Evolutionary conservation across 495 filamentous ascomycete genomes (phyloP), one percentile per base, ranked within the genome.

Genomic region (Aspergillus homomorphus): DNA sequence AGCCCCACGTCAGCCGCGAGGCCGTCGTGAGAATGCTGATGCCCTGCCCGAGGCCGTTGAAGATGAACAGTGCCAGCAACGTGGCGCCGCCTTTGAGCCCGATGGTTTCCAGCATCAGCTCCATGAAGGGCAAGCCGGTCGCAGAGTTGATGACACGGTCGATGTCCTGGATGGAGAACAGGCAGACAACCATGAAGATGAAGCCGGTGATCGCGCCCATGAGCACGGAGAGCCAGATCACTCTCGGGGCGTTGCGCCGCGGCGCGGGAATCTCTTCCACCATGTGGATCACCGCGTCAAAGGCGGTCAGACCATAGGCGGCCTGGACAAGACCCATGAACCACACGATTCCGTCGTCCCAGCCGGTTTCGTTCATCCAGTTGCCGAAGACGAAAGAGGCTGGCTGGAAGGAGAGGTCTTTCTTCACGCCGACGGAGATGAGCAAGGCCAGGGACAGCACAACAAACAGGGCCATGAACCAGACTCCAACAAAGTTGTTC

Each of bases 131-230:
- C 0, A 77, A 70, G 18, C 71, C 65, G 14, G 62, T 71, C 4
- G 72, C 66, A 3, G 77, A 70, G 45, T 75, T 70, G 62, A 87
- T 74, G 20, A 92, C 80, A 0, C 73, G 72, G 30, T 79, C 73
- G 43, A 91, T 71, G 60, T 86, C 80, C 56, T 79, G 86, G 61
- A 92, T 89, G 57, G 80, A 79, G 69, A 92, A 92, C 49, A 89
- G 82, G 45, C 91, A 80, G 24, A 88, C 82, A 26, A 92, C 83
- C 64, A 87, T 82, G 69, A 89, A 93, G 65, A 82, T 77, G 66
- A 92, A 89, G 0, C 88, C 86, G n/a, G 73, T 75, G 23, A 79
- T 54, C 12, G 88, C 54, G 86, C 76, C 76, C 24, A 71, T 70
- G 3, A 73, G 57, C 1, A 79, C 73, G 3, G 75, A 69, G 48